Base-by-base conservation (phyloP, 1,284 basidiomycete genomes). In the Cryptococcus amylolentus region DNA sequence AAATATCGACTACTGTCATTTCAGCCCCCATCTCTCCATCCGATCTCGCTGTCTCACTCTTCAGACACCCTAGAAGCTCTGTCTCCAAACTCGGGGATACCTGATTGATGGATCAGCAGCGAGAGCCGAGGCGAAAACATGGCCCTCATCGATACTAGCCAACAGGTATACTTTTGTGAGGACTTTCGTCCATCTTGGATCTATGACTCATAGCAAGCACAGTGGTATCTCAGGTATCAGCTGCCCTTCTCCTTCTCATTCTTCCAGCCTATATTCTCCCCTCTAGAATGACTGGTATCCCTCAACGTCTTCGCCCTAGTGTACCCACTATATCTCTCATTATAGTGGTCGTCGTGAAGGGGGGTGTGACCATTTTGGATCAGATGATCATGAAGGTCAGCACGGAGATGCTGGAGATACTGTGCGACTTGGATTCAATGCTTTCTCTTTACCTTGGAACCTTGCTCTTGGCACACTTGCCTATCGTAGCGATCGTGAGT, bases 391-490 rank as follows among this genome's bases (percentile, higher is more conserved):
- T 51, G 23, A 13, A n/a, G 28, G 51, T 43, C 14, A 49, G 35
- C 16, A 39, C 10, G 5, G 18, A 42, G 5, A 31, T 38, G 5
- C 9, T 52, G 13, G 31, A 35, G 5, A 35, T 35, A 35, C 35
- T 56, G 41, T 54, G 48, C 18, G 54, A 31, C 37, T 38, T 54
- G 16, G 49, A 59, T 44, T 46, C 48, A 1, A 49, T 55, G n/a
- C 39, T 58, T 10, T 37, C 50, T 16, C 38, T 49, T 5, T 56
- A 49, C 40, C 47, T 59, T 20, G 50, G 38, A 3, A 59, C 62
- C 20, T 55, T 55, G 5, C 42, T 59, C 16, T 18, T 52, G 7
- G 54, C 55, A 16, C 62, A 64, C 54, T 39, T 64, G 20, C 56
- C 59, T 10, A 49, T 44, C 3, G 46, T 59, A 5, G 52, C 52